These are phyloP conservation scores for Phyllosticta paracitricarpa DNA, from an alignment of 2,329 filamentous ascomycete genomes.

Conservation along the genomic window DNA sequence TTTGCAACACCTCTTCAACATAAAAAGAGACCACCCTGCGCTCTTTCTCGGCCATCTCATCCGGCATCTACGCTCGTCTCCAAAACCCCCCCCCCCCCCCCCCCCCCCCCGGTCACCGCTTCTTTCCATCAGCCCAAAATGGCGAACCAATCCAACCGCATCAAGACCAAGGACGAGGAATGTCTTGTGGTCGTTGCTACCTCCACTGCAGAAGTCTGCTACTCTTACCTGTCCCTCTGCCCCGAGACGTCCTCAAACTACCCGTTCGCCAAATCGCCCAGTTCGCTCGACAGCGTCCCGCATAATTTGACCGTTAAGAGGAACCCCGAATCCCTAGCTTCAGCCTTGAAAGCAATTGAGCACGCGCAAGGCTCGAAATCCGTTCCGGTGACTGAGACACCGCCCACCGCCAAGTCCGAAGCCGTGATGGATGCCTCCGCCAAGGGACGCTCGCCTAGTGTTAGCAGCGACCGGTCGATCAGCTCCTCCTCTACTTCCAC, in stretches of 20 bases:
- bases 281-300: background rate
- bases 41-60: background rate
- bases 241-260: conserved; percentile 13
- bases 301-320: no score
- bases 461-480: conserved; percentile 37
- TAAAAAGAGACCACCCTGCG: background rate
- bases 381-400: background rate
- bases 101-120: no score
- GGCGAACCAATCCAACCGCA: background rate
- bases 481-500: conserved; percentile 31
- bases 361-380: background rate
- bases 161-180: background rate
- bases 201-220: conserved; percentile 3
- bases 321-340: background rate
- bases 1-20: background rate
- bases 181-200: conserved; percentile 13
- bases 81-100: background rate
- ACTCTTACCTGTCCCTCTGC: conserved; percentile 13
- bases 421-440: conserved; percentile 2
- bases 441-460: conserved; percentile 41
- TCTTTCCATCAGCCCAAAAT: background rate
- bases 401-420: background rate
- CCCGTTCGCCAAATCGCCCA: conserved; percentile 4
- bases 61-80: background rate
- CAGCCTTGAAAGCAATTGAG: no score